Conservation (phyloP, 371 early-diverging fungal species). For the Mortierella sp. region DNA sequence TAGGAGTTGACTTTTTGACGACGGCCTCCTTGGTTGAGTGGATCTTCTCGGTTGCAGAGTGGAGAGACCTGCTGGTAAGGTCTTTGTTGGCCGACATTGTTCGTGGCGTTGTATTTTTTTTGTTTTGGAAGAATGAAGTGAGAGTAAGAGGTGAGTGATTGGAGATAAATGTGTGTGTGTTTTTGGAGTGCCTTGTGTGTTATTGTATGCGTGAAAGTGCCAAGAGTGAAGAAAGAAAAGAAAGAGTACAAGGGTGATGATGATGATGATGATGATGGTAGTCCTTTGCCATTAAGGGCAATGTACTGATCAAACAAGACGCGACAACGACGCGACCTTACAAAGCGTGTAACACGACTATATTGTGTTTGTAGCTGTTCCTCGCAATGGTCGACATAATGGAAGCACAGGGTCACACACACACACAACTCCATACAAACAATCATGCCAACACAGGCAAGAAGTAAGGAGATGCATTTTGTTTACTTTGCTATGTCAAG, state of each 20-base stretch:
- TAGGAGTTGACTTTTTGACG: neutral
- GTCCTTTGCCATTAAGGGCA: neutral
- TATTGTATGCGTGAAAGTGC: neutral
- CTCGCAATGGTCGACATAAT: too few relatives aligned
- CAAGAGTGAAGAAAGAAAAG: neutral
- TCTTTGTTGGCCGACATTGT: neutral
- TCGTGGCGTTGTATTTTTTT: neutral
- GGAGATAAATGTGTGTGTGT: neutral
- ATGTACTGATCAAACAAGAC: neutral
- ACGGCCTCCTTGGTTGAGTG: neutral
- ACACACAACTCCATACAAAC: neutral
- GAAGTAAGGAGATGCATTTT: neutral
- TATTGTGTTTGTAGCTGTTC: too few relatives aligned
- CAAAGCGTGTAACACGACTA: too few relatives aligned
- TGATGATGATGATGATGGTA: neutral
- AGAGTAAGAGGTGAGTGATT: neutral
- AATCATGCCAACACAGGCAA: neutral
- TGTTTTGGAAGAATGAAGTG: neutral
- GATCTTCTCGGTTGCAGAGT: neutral
- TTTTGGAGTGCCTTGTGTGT: neutral
- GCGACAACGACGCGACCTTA: conserved; percentile 6
- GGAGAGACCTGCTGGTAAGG: neutral
- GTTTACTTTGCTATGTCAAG: neutral
- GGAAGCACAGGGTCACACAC: neutral
- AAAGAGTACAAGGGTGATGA: neutral